Percentiles rank a stretch among this genome's conserved stretches.
These are phyloP conservation scores for Tephrocybe sp. DNA, from an alignment of 768 basidiomycete species.

Conservation along the genomic window DNA sequence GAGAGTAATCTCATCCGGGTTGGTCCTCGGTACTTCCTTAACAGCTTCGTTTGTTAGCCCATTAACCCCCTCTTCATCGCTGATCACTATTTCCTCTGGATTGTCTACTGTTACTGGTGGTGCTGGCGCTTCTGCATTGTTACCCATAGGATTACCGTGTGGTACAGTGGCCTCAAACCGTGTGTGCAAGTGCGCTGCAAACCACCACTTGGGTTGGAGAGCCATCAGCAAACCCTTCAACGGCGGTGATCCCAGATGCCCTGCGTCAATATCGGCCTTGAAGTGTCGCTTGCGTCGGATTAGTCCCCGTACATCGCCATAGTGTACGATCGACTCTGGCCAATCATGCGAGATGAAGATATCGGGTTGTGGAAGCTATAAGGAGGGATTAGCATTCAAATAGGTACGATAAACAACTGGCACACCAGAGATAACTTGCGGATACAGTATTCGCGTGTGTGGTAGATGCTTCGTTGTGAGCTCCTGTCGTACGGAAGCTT, in stretches of 20 bases:
- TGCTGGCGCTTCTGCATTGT: not conserved
- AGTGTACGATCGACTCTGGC: slow-evolving; percentile 82
- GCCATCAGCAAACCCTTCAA: slow-evolving; percentile 73
- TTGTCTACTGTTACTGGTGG: not conserved
- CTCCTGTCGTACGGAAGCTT: slow-evolving; percentile 74
- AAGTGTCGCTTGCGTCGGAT: slow-evolving; percentile 81
- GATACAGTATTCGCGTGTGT: slow-evolving; percentile 85
- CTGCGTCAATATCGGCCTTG: slow-evolving; percentile 60
- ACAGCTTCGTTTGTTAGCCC: not conserved
- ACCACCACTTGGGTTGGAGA: slow-evolving; percentile 87
- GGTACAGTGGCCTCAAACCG: slow-evolving; percentile 74
- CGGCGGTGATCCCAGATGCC: slow-evolving; percentile 84
- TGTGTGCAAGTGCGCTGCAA: slow-evolving; percentile 87
- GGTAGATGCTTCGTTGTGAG: slow-evolving; percentile 83
- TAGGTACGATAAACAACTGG: not conserved
- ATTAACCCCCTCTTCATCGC: slow-evolving; percentile 44
- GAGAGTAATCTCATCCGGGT: slow-evolving; percentile 42
- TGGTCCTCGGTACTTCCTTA: not conserved
- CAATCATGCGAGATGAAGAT: slow-evolving; percentile 97
- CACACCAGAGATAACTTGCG: slow-evolving; percentile 73
- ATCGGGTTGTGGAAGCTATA: slow-evolving; percentile 56
- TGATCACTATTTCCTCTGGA: slow-evolving; percentile 43
- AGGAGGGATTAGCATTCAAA: slow-evolving; percentile 13
- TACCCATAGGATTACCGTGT: slow-evolving; percentile 30
- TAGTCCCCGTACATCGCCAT: slow-evolving; percentile 69